Conservation (phyloP, 2,329 filamentous ascomycete genomes). For the Rutstroemia sp. region DNA sequence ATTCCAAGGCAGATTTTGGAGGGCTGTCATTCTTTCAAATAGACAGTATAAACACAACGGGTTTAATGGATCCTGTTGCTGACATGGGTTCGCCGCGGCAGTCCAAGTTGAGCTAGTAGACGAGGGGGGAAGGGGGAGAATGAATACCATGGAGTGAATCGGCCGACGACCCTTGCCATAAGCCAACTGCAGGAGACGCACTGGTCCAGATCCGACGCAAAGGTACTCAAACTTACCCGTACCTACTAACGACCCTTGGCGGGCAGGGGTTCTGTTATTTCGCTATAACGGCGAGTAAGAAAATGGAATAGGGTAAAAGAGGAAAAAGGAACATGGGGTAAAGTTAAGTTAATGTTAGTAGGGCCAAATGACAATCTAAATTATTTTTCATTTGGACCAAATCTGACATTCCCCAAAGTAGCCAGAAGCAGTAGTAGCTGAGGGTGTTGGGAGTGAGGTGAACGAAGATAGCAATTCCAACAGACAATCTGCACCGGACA, state of each 20-base stretch:
- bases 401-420: not conserved
- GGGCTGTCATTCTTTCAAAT: conserved; percentile 4
- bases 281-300: not conserved
- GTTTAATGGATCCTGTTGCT: conserved; percentile 2
- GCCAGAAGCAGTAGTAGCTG: not conserved
- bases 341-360: not conserved
- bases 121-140: not conserved
- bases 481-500: not conserved
- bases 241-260: not conserved
- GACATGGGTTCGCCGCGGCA: conserved; percentile 5
- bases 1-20: conserved; percentile 8
- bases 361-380: not conserved
- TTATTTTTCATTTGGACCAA: not conserved
- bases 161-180: conserved; percentile 1
- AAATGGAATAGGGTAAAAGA: not conserved
- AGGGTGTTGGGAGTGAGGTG: not conserved
- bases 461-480: not conserved
- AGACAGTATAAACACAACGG: conserved; percentile 8
- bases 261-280: not conserved
- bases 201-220: conserved; percentile 3
- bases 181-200: conserved; percentile 10
- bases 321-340: conserved; percentile 1
- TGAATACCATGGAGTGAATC: conserved; percentile 3
- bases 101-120: not conserved
- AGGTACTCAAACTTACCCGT: not conserved